phyloP scores from a whole-genome alignment of 116 monocot genomes.

The Iris pallida region DNA sequence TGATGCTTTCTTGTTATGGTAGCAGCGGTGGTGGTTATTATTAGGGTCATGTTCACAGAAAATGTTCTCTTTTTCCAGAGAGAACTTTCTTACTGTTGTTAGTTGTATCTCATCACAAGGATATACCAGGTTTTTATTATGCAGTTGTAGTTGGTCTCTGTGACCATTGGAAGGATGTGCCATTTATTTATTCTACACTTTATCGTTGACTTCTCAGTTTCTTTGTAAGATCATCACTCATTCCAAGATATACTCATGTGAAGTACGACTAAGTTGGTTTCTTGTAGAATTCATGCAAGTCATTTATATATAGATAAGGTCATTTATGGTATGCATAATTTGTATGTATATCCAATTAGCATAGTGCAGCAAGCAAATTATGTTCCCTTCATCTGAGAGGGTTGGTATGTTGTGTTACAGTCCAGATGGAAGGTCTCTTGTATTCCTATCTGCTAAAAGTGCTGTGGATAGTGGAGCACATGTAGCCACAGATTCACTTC shows the following conservation, averaged over 20 bases:
- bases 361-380: not conserved
- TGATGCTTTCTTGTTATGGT: too few relatives aligned
- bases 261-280: too few relatives aligned
- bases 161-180: not conserved
- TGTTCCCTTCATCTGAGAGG: slow-evolving; percentile 4
- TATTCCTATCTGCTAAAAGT: slow-evolving; percentile 81
- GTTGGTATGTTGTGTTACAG: slow-evolving; percentile 34
- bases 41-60: too few relatives aligned
- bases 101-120: too few relatives aligned
- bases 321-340: not conserved
- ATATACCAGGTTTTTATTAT: too few relatives aligned
- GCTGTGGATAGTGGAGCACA: slow-evolving; percentile 95
- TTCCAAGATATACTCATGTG: not conserved
- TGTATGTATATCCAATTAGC: too few relatives aligned
- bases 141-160: too few relatives aligned
- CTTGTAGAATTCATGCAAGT: too few relatives aligned
- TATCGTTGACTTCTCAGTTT: not conserved
- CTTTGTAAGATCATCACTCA: not conserved
- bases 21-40: too few relatives aligned
- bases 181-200: not conserved
- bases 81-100: too few relatives aligned
- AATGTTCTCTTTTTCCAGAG: too few relatives aligned
- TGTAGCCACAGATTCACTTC: slow-evolving; percentile 81
- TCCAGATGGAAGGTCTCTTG: slow-evolving; percentile 85
- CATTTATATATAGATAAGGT: too few relatives aligned